Percentiles rank a stretch among this genome's conserved stretches.
Evolutionary conservation across 2,329 filamentous ascomycete genomes (phyloP).

Genomic region (Colletotrichum sp.): DNA sequence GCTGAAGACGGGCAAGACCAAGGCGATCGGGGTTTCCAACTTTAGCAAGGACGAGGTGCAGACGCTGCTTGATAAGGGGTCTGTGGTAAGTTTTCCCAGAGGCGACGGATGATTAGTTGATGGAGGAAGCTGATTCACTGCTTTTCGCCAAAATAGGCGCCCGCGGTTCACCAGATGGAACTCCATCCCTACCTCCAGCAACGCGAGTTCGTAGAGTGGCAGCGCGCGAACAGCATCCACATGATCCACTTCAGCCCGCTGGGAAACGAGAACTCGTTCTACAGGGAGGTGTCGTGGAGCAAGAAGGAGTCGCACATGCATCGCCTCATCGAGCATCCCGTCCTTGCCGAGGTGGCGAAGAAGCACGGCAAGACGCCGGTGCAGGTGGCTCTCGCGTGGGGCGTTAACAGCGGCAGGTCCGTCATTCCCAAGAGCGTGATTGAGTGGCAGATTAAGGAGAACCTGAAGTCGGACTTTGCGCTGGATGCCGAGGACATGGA

Average conservation of each 20-base stretch:
- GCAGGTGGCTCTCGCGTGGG: slow-evolving; percentile 37
- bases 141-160: neutral
- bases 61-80: neutral
- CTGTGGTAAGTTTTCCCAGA: neutral
- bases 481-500: neutral
- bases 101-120: rapidly evolving
- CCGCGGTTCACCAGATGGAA: slow-evolving; percentile 58
- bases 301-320: slow-evolving; percentile 32
- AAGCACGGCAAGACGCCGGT: slow-evolving; percentile 34
- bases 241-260: slow-evolving; percentile 36
- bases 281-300: slow-evolving; percentile 31
- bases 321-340: slow-evolving; percentile 29
- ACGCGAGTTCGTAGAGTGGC: slow-evolving; percentile 24
- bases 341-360: slow-evolving; percentile 27
- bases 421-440: slow-evolving; percentile 40
- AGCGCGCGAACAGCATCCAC: slow-evolving; percentile 31
- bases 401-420: slow-evolving; percentile 32
- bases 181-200: slow-evolving; percentile 39
- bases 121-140: neutral
- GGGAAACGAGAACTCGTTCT: slow-evolving; percentile 34
- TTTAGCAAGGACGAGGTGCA: neutral
- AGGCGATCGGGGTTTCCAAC: neutral
- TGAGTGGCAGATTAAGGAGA: slow-evolving; percentile 2
- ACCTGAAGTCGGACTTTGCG: neutral
- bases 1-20: neutral